These are phyloP conservation scores for Linnemannia exigua DNA, from an alignment of 192 early-diverging fungal genomes.

Conservation along the genomic window DNA sequence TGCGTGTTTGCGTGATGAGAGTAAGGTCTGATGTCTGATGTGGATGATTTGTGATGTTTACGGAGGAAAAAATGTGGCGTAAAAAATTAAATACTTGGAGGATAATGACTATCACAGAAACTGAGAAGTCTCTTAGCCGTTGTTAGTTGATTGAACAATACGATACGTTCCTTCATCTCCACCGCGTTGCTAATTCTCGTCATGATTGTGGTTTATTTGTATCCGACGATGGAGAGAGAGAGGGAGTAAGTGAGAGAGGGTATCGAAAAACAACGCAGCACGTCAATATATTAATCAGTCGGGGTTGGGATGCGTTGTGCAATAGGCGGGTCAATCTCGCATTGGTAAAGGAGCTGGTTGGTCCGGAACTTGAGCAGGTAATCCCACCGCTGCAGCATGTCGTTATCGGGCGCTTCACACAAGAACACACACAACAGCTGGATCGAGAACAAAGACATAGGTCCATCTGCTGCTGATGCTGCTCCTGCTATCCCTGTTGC, in stretches of 20 bases:
- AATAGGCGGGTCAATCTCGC: constrained; percentile 1
- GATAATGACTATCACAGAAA: no score
- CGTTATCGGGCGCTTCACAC: constrained; percentile 1
- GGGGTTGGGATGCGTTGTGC: neutral
- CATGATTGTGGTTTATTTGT: no score
- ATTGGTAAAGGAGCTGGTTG: neutral
- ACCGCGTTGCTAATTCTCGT: no score
- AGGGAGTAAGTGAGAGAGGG: neutral
- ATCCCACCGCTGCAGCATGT: constrained; percentile 6
- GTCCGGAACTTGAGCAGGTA: neutral
- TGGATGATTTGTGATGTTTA: no score
- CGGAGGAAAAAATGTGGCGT: no score
- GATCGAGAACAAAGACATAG: neutral
- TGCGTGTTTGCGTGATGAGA: no score
- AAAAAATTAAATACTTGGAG: no score
- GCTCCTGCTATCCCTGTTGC: neutral
- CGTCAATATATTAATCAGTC: neutral
- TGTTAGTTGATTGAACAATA: no score
- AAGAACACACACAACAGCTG: neutral
- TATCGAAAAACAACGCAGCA: neutral
- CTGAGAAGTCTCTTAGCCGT: no score
- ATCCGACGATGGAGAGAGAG: no score
- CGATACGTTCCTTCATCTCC: no score
- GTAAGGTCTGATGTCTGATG: no score
- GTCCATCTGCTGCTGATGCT: neutral